Evolutionary conservation across 257 asterid genomes (phyloP).

Genomic region (Cruciata laevipes): DNA sequence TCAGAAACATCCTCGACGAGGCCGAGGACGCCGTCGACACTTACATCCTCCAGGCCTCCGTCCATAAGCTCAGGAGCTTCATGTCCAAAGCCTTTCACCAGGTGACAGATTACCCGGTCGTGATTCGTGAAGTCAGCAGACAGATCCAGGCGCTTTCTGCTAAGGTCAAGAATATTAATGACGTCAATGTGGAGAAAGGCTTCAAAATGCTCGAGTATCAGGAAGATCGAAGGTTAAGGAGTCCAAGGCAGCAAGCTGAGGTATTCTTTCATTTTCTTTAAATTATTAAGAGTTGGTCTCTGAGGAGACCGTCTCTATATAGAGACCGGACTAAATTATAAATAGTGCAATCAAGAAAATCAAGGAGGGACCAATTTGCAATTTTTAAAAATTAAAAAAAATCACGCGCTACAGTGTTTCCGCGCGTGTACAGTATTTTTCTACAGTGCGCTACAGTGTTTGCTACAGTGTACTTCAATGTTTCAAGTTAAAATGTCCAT

Average conservation of each 20-base stretch:
- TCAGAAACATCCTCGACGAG: background rate
- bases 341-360: no score
- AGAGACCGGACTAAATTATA: no score
- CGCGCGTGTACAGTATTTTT: no score
- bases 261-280: background rate
- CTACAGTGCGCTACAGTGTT: no score
- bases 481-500: no score
- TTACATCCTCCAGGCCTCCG: background rate
- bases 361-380: no score
- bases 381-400: no score
- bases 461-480: no score
- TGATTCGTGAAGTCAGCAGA: background rate
- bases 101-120: background rate
- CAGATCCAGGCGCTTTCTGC: background rate
- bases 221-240: background rate
- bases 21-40: constrained; percentile 16
- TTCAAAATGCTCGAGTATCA: background rate
- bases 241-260: background rate
- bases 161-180: background rate
- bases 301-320: no score
- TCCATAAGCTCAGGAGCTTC: background rate
- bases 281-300: no score
- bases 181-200: background rate
- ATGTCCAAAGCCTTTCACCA: background rate
- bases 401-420: no score